Evolutionary conservation across 257 asterid species (phyloP).

Genomic region (Dorcoceras hygrometricum): DNA sequence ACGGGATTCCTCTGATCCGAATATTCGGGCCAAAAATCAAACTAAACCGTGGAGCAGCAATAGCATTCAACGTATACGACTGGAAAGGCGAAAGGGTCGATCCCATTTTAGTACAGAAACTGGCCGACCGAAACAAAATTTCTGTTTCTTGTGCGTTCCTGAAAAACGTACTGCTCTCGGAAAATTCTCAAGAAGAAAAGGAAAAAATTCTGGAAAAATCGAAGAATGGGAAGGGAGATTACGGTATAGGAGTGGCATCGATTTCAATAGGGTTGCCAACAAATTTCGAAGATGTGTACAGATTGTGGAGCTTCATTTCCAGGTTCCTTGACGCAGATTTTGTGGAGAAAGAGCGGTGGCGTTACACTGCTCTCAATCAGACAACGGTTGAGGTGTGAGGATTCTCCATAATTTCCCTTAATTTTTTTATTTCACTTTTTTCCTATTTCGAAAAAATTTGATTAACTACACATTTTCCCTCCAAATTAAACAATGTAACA

Average conservation of each 20-base stretch:
- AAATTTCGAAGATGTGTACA: slow-evolving; percentile 64
- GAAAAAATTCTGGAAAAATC: slow-evolving; percentile 28
- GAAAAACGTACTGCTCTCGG: slow-evolving; percentile 49
- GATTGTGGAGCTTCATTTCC: slow-evolving; percentile 69
- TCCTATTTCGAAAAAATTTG: too few species aligned
- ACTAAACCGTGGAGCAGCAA: slow-evolving; percentile 56
- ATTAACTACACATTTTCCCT: too few species aligned
- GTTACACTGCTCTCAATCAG: slow-evolving; percentile 76
- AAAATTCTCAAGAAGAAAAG: slow-evolving; percentile 35
- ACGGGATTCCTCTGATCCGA: slow-evolving; percentile 40
- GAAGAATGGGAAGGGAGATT: slow-evolving; percentile 27
- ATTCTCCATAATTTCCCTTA: neutral
- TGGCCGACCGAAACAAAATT: slow-evolving; percentile 69
- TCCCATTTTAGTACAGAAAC: slow-evolving; percentile 65
- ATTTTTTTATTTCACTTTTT: too few species aligned
- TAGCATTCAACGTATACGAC: slow-evolving; percentile 72
- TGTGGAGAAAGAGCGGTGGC: slow-evolving; percentile 87
- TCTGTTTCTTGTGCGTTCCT: slow-evolving; percentile 53
- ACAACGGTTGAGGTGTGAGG: slow-evolving; percentile 59
- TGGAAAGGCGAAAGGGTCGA: slow-evolving; percentile 80
- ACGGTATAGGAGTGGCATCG: slow-evolving; percentile 48
- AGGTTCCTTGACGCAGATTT: slow-evolving; percentile 91
- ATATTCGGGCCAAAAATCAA: slow-evolving; percentile 66
- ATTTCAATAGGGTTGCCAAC: slow-evolving; percentile 53
- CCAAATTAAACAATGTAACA: too few species aligned